Evolutionary conservation across 2,329 filamentous ascomycete genomes (phyloP), one percentile per base, ranked within the genome.

Genomic region (Xylariomycetidae sp.): DNA sequence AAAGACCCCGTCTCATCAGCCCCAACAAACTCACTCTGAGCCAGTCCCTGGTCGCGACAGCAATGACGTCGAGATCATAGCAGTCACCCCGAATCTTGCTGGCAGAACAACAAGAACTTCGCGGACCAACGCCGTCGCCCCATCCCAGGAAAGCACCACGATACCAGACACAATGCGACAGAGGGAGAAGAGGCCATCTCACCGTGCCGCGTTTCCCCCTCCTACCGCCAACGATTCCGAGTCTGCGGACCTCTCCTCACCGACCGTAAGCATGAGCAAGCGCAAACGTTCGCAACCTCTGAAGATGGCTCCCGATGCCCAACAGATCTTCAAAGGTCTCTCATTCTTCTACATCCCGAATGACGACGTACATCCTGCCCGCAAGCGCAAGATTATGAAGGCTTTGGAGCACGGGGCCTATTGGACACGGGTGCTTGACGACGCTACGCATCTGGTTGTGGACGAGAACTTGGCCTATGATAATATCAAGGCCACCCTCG

Each of bases 301-400:
- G 15, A 68, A 66, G 31, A 40, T 66, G 14, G 61, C 72, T 1
- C 69, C 75, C 0, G 69, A 76, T 39, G 53, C 57, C 1, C 58
- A 73, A 35, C 69, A 73, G 44, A 67, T 85, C 5, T 80, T 88
- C 52, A 68, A 63, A 27, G 70, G 61, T 0, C 56, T 84, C n/a
- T 56, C 61, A 0, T 82, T 87, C 43, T 85, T 77, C 59, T 95
- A 92, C 54, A 76, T 94, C 5, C 90, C 88, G 0, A 84, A 92
- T 44, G 76, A 87, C 43, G 82, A 90, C 42, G 71, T 83, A 29
- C 75, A 80, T 19, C 72, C 74, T 9, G 67, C 74, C 6, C 74
- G 89, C 24, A 75, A 74, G 34, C 59, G 79, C 37, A 79, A 85
- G 4, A 94, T 95, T 32, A 72, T 72, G 19, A 88, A 82, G 54